phyloP scores from a whole-genome alignment of 2,329 filamentous ascomycete species.

The Alternaria consortialis region DNA sequence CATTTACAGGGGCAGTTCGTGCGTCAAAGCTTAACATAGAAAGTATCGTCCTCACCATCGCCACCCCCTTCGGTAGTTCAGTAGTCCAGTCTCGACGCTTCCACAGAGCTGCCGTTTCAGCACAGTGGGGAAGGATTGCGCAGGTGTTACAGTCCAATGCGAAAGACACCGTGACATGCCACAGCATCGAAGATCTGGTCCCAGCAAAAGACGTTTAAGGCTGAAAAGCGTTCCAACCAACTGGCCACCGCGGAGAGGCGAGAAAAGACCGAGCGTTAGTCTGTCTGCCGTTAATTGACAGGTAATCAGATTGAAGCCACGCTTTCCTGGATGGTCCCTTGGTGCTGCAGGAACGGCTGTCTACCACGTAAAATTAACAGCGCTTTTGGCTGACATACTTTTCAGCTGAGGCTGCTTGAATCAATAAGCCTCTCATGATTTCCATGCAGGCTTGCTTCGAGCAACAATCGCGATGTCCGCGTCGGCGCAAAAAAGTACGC shows the following conservation, averaged over 20 bases:
- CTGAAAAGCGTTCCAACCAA: conserved; percentile 30
- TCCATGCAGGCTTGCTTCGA: not conserved
- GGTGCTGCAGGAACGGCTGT: conserved; percentile 2
- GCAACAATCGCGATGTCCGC: not conserved
- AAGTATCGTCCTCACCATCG: conserved; percentile 24
- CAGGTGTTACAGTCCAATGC: conserved; percentile 28
- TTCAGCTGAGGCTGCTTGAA: not conserved
- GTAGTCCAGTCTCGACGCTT: conserved; percentile 20
- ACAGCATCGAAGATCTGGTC: conserved; percentile 18
- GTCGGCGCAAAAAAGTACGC: conserved; percentile 5
- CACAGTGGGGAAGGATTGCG: conserved; percentile 24
- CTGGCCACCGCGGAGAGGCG: conserved; percentile 42
- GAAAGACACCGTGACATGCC: conserved; percentile 11
- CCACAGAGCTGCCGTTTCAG: conserved; percentile 30
- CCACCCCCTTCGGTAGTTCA: conserved; percentile 25
- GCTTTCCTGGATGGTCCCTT: not conserved
- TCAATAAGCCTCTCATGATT: conserved; percentile 17
- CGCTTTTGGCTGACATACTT: not conserved
- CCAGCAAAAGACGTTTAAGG: conserved; percentile 16
- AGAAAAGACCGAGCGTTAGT: conserved; percentile 26
- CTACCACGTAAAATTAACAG: not conserved
- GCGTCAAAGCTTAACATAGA: conserved; percentile 30
- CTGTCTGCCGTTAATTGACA: conserved; percentile 33
- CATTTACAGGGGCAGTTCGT: conserved; percentile 33
- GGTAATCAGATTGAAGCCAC: conserved; percentile 19